Conservation (phyloP, 2,329 filamentous ascomycete genomes). For the Pyrenophora seminiperda region DNA sequence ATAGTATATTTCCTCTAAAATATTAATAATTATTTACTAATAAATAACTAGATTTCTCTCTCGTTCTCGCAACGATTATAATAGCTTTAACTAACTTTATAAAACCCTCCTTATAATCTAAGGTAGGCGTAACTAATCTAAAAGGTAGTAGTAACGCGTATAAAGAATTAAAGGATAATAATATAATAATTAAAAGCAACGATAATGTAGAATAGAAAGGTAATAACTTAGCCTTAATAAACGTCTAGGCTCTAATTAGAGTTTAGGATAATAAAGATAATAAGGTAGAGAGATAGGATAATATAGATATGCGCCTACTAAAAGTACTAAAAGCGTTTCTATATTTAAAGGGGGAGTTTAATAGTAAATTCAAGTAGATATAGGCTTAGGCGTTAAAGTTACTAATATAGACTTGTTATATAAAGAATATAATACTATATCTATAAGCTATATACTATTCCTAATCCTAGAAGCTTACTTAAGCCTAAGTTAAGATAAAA, state of each 20-base stretch:
- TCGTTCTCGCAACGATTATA: constrained; percentile 68
- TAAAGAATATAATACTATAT: background rate
- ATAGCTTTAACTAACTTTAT: constrained; percentile 65
- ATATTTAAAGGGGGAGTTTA: no score
- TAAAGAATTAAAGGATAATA: constrained; percentile 49
- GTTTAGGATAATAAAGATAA: no score
- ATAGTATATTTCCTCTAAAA: no score
- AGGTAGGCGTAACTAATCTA: constrained; percentile 34
- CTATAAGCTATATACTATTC: background rate
- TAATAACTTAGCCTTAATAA: no score
- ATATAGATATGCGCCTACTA: no score
- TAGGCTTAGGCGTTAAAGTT: no score
- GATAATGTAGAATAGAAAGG: constrained; percentile 28
- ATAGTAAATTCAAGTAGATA: no score
- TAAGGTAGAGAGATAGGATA: no score
- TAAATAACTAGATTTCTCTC: no score
- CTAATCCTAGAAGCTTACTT: background rate
- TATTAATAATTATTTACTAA: constrained; percentile 37
- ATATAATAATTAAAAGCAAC: constrained; percentile 31
- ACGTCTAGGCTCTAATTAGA: no score
- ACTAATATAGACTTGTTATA: background rate
- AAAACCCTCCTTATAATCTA: constrained; percentile 57
- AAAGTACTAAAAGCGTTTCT: no score
- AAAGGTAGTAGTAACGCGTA: constrained; percentile 56
- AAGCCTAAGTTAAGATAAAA: background rate